These are phyloP conservation scores for Cryptomeria japonica DNA, from an alignment of 75 land plant species.

Conservation along the genomic window DNA sequence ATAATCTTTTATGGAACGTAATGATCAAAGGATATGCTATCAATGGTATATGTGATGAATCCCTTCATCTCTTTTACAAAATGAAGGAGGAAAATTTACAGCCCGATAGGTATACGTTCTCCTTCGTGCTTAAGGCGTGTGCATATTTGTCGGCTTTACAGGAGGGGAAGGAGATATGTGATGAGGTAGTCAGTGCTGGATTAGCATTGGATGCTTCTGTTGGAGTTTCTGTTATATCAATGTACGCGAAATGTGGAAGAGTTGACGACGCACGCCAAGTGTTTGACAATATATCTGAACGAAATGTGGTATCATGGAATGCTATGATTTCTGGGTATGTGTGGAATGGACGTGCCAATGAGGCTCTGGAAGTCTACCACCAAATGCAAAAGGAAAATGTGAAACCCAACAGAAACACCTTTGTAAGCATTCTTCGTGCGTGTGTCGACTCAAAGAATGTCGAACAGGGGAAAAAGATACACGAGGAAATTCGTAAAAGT, in stretches of 20 bases:
- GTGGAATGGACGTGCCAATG: constrained; percentile 29
- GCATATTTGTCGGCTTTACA: constrained; percentile 4
- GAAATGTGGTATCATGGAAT: constrained; percentile 67
- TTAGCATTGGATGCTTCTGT: constrained; percentile 6
- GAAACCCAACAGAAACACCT: constrained; percentile 32
- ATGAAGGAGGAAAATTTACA: constrained; percentile 33
- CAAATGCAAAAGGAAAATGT: constrained; percentile 21
- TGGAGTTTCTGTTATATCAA: constrained; percentile 38
- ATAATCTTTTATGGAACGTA: constrained; percentile 28
- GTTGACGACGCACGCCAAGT: constrained; percentile 30
- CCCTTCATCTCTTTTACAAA: constrained; percentile 22
- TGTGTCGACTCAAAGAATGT: constrained; percentile 39
- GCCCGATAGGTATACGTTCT: constrained; percentile 18
- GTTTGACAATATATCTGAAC: constrained; percentile 31
- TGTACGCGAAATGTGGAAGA: constrained; percentile 54
- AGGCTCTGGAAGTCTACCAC: constrained; percentile 50
- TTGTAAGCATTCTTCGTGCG: constrained; percentile 36
- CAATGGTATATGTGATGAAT: constrained; percentile 21
- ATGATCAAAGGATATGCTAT: constrained; percentile 25
- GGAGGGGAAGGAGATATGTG: constrained; percentile 19
- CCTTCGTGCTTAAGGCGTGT: constrained; percentile 23
- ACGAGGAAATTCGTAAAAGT: constrained; percentile 14
- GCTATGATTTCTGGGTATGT: constrained; percentile 75
- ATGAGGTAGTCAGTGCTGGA: neutral
- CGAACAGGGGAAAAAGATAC: constrained; percentile 40